Base-by-base conservation (phyloP, 768 basidiomycete genomes). In the Kwoniella dendrophila region DNA sequence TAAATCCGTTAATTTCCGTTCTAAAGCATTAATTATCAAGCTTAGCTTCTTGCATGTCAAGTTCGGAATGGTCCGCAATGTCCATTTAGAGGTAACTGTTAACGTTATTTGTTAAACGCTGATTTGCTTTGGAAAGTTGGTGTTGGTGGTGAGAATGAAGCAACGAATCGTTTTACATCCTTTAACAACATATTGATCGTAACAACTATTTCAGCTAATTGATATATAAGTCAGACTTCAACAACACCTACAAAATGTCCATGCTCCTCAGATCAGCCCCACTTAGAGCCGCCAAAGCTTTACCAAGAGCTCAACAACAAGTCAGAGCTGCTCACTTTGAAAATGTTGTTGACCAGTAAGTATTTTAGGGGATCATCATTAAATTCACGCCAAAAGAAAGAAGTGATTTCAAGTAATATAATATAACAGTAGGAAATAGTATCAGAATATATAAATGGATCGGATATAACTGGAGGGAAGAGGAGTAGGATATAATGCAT, bases 321-420 rank as follows among this genome's bases (percentile, higher is more conserved):
- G 71, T 63, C 18, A 58, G 74, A 51, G 60, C 54, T 30, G 66
- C 71, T 43, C 76, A 78, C 61, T 68, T 75, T 30, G 76, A 78
- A 64, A 78, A 78, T 64, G 68, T 70, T 50, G 74, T 78, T 52
- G 74, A 72, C 53, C 72, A 75, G 76, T 77, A 53, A 66, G 76
- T 70, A 48, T 29, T 24, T 29, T 27, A 4, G 26, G 36, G 18
- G 36, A 24, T 18, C 52, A 41, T 55, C 6, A 61, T 34, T 6
- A 29, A 27, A 29, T 51, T 20, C 11, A 8, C 27, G 8, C 14
- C 26, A 29, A 33, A 50, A 5, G 48, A 20, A 29, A 7, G 5
- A 29, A 20, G 24, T n/a, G n/a, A n/a, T n/a, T n/a, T n/a, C n/a
- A n/a, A n/a, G n/a, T n/a, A n/a, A n/a, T n/a, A n/a, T n/a, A n/a